phyloP scores from a whole-genome alignment of 2,329 filamentous ascomycete genomes.

The Aspergillus udagawae region DNA sequence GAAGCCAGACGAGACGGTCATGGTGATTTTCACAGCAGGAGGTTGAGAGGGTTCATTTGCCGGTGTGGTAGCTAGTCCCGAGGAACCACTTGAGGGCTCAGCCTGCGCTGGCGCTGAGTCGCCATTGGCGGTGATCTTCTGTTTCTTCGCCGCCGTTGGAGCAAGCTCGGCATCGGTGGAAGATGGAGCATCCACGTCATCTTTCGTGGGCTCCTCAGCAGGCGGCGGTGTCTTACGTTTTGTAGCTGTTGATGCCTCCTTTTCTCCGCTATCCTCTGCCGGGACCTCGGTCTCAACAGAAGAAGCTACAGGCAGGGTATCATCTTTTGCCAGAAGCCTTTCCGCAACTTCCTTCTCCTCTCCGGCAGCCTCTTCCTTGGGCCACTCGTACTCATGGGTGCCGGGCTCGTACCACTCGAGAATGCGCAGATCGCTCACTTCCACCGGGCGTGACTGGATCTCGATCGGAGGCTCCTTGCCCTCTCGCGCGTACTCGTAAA shows the following conservation, averaged over 20 bases:
- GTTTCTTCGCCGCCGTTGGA: conserved; percentile 22
- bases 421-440: conserved; percentile 72
- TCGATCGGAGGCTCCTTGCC: conserved; percentile 81
- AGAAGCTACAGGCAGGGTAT: conserved; percentile 17
- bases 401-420: conserved; percentile 81
- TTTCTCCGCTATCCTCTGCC: conserved; percentile 3
- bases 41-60: conserved; percentile 34
- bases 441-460: conserved; percentile 75
- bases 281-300: conserved; percentile 27
- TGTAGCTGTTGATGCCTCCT: conserved; percentile 14
- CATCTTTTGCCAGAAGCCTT: conserved; percentile 51
- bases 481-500: conserved; percentile 93
- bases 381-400: conserved; percentile 74
- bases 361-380: conserved; percentile 69
- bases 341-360: conserved; percentile 74
- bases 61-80: not conserved
- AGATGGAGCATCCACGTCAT: conserved; percentile 11
- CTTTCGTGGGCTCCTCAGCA: conserved; percentile 17
- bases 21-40: conserved; percentile 74
- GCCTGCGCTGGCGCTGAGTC: conserved; percentile 15
- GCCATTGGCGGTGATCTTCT: conserved; percentile 27
- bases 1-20: conserved; percentile 94
- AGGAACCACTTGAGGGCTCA: conserved; percentile 9
- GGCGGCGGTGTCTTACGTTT: conserved; percentile 36
- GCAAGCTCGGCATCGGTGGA: conserved; percentile 1